A percentile compares a stretch with the other conserved stretches of the same genome.
phyloP scores from a whole-genome alignment of 2,329 filamentous ascomycete species.

The Periconia sp. region DNA sequence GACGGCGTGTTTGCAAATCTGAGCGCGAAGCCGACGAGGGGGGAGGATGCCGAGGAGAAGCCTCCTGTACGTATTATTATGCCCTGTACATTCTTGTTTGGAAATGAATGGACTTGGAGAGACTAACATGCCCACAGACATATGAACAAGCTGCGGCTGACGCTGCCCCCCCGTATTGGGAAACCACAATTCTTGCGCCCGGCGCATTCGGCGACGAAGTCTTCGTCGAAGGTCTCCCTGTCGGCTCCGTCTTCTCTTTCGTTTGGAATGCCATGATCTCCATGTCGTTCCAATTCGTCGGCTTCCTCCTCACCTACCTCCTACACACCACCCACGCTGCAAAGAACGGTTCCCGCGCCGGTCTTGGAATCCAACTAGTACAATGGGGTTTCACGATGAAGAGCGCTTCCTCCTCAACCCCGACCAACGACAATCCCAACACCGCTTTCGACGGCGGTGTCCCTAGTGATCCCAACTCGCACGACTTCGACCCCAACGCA shows the following conservation, averaged over 20 bases:
- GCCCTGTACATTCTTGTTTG: not conserved
- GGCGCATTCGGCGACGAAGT: conserved; percentile 93
- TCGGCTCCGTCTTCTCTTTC: conserved; percentile 83
- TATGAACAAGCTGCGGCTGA: conserved; percentile 98
- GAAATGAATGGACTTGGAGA: not conserved
- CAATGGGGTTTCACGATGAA: conserved; percentile 98
- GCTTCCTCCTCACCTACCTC: conserved; percentile 96
- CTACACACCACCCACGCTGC: conserved; percentile 97
- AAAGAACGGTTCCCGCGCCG: conserved; percentile 94
- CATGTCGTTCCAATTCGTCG: conserved; percentile 94
- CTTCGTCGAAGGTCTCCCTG: conserved; percentile 93
- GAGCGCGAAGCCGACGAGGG: conserved; percentile 82
- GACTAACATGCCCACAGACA: conserved; percentile 61
- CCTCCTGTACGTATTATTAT: conserved; percentile 72
- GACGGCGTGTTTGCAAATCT: conserved; percentile 97
- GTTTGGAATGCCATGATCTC: conserved; percentile 93
- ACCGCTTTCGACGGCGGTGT: conserved; percentile 58
- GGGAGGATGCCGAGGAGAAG: conserved; percentile 82
- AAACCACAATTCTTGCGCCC: conserved; percentile 94
- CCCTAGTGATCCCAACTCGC: conserved; percentile 84
- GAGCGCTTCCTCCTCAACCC: conserved; percentile 47
- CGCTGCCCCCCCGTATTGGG: conserved; percentile 96
- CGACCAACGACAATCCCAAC: conserved; percentile 50
- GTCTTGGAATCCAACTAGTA: conserved; percentile 90
- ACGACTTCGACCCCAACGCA: conserved; percentile 78